Base-by-base conservation (phyloP, 176 grass and related monocot genomes). In the Neostapfia colusana region DNA sequence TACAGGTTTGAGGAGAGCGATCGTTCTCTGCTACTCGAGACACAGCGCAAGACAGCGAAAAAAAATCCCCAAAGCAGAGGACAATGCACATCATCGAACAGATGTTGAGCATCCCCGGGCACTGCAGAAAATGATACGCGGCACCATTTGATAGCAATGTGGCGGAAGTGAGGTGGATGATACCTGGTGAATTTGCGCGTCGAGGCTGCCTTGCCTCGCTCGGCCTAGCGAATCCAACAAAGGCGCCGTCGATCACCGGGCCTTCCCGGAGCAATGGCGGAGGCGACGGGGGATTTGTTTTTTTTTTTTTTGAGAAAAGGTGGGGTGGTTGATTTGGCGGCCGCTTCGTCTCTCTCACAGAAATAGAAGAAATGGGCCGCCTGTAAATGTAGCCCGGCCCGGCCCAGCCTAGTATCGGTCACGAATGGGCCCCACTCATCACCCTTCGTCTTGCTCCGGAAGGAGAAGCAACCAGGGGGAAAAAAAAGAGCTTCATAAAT, bases 81-180 rank as follows among this genome's bases (percentile, higher is more conserved):
- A 63, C 15, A 21, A 57, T 25, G 75, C 44, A 44, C 65, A 70
- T 39, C 38, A 27, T 77, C 78, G 72, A 87, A 38, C 85, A 87
- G 72, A 25, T 72, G 65, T 7, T 34, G 27, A 24, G 46, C 78
- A 46, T 57, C 54, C 23, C 21, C 21, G 54, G 11, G 21, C 21
- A 25, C 2, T 57, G 23, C 54, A 4, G 54, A 57, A 57, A 57
- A 57, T 25, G 16, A 46, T 24, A 56, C 11, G 38, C 14, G 44
- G 10, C 50, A 50, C 16, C 31, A 3, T 31, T 31, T 31, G 31
- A 50, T 46, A 54, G 50, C 20, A 2, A 54, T 54, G 50, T 21
- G 7, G 49, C 20, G 48, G 17, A 16, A 2, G 21, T 54, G 50
- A 21, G 7, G 49, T 51, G 48, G 17, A 16, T 50, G 16, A 20